Conservation (phyloP, 208 protist genomes). For the Leishmania tarentolae region DNA sequence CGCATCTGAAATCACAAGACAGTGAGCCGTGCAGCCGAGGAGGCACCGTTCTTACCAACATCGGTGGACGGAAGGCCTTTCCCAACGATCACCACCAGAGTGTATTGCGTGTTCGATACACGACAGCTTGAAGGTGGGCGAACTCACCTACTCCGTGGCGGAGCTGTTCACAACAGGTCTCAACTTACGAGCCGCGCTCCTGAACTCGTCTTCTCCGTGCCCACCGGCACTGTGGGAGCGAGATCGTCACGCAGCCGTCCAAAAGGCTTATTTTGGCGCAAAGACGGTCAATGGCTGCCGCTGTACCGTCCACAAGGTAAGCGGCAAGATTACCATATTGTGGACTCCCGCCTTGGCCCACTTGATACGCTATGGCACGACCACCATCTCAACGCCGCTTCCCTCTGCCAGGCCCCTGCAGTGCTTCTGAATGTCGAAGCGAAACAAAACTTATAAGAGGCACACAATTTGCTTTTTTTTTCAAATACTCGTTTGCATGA, state of each 20-base stretch:
- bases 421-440: constrained; percentile 34
- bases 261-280: constrained; percentile 35
- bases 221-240: constrained; percentile 23
- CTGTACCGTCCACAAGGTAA: constrained; percentile 40
- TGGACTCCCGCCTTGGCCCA: constrained; percentile 27
- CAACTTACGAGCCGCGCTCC: constrained; percentile 46
- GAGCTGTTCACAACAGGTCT: constrained; percentile 43
- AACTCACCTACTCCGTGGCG: constrained; percentile 38
- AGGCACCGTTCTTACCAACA: constrained; percentile 30
- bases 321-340: constrained; percentile 24
- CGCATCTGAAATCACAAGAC: constrained; percentile 27
- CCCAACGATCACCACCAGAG: constrained; percentile 46
- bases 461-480: constrained; percentile 42
- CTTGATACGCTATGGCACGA: constrained; percentile 44
- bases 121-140: constrained; percentile 45
- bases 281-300: constrained; percentile 42
- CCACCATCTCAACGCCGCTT: constrained; percentile 21
- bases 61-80: constrained; percentile 8
- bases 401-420: constrained; percentile 35
- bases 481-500: constrained; percentile 30
- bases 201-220: constrained; percentile 14
- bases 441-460: constrained; percentile 27
- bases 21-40: constrained; percentile 20
- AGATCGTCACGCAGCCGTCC: constrained; percentile 36
- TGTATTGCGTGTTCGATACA: constrained; percentile 56